A percentile compares a stretch with the other conserved stretches of the same genome.
phyloP scores from a whole-genome alignment of 2,329 filamentous ascomycete genomes.

The Stachybotrys chlorohalonatus region DNA sequence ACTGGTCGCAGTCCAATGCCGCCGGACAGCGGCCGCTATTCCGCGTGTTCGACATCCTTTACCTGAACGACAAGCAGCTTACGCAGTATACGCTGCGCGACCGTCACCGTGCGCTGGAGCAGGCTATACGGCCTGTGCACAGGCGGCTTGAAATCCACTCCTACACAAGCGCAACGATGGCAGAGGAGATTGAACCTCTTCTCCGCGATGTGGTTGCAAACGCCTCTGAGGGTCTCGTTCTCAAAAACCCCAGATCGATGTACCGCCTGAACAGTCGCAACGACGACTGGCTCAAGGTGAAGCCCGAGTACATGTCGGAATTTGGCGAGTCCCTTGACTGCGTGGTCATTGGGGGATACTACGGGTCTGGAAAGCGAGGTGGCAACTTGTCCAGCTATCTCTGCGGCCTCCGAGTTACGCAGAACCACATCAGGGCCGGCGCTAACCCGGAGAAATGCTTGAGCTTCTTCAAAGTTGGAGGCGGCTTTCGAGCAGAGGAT shows the following conservation, averaged over 20 bases:
- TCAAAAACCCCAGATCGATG: constrained; percentile 84
- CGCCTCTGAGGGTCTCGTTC: constrained; percentile 78
- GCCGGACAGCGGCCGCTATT: constrained; percentile 58
- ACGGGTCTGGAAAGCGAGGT: constrained; percentile 76
- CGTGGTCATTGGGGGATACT: constrained; percentile 85
- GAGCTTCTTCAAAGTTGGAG: constrained; percentile 98
- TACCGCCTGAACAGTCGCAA: constrained; percentile 86
- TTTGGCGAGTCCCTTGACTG: constrained; percentile 92
- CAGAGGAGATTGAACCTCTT: constrained; percentile 67
- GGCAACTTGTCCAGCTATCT: constrained; percentile 78
- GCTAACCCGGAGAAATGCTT: constrained; percentile 65
- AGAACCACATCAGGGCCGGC: constrained; percentile 52
- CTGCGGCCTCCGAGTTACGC: constrained; percentile 74
- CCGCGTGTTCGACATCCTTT: constrained; percentile 83
- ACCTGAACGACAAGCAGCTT: constrained; percentile 71
- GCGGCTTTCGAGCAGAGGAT: constrained; percentile 77
- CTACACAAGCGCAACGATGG: constrained; percentile 55
- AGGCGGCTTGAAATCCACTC: constrained; percentile 77
- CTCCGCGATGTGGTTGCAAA: constrained; percentile 79
- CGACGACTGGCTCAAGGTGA: constrained; percentile 97
- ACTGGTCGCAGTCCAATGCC: constrained; percentile 44
- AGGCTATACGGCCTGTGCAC: constrained; percentile 59
- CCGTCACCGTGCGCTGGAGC: constrained; percentile 64
- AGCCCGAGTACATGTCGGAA: constrained; percentile 96
- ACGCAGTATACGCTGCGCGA: constrained; percentile 78